phyloP scores from a whole-genome alignment of 768 basidiomycete genomes.

The Tylopilus balloui region DNA sequence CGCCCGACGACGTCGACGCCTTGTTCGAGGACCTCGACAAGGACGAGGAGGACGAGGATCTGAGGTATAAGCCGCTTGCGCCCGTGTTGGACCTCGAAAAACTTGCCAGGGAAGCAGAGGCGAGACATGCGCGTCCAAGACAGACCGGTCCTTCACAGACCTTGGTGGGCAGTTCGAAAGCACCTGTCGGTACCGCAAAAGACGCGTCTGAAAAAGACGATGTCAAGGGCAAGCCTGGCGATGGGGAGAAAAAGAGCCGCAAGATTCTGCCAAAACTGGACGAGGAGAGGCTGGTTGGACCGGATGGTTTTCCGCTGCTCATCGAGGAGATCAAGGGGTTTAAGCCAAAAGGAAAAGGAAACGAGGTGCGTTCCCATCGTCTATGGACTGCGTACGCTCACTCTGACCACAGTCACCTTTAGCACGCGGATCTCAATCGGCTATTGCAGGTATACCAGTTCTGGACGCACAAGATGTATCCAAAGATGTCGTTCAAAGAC shows the following conservation, averaged over 20 bases:
- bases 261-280: constrained; percentile 56
- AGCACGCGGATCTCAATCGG: constrained; percentile 80
- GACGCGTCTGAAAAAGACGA: constrained; percentile 3
- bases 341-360: constrained; percentile 82
- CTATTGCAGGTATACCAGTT: constrained; percentile 85
- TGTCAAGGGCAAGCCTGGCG: constrained; percentile 11
- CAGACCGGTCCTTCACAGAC: constrained; percentile 39
- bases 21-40: constrained; percentile 47
- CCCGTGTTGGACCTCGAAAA: constrained; percentile 50
- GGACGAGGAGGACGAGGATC: constrained; percentile 42
- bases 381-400: not conserved
- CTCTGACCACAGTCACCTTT: not conserved
- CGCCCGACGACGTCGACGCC: constrained; percentile 39
- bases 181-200: constrained; percentile 18
- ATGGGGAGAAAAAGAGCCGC: constrained; percentile 29
- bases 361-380: constrained; percentile 57
- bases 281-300: constrained; percentile 67
- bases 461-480: constrained; percentile 93
- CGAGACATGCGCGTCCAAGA: constrained; percentile 35
- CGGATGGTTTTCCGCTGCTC: constrained; percentile 75
- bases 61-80: constrained; percentile 44
- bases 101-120: constrained; percentile 52
- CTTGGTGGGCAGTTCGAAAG: constrained; percentile 44
- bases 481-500: constrained; percentile 82
- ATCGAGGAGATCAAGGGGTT: constrained; percentile 74